These are phyloP conservation scores for Aspergillus sp. DNA, from an alignment of 2,329 filamentous ascomycete genomes.

Conservation along the genomic window DNA sequence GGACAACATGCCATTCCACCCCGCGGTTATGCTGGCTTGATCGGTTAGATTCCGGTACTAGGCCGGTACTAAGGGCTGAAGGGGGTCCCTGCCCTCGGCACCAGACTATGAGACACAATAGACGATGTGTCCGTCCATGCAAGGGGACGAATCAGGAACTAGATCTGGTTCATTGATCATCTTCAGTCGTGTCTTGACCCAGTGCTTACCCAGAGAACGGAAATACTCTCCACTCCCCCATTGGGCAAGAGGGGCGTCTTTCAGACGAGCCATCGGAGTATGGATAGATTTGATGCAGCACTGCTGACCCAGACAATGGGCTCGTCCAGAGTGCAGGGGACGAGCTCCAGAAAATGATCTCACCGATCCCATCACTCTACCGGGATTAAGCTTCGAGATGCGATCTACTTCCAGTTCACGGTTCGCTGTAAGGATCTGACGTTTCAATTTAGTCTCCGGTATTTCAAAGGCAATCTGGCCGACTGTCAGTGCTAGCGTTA, in stretches of 20 bases:
- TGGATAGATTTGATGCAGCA: background rate
- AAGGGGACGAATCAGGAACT: constrained; percentile 8
- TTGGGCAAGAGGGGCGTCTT: background rate
- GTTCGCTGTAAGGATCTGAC: constrained; percentile 5
- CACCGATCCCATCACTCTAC: background rate
- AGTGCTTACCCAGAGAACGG: background rate
- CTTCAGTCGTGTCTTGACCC: background rate
- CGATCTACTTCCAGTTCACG: background rate
- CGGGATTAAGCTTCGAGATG: constrained; percentile 10
- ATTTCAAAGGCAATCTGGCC: background rate
- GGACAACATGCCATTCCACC: background rate
- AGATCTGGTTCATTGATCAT: background rate
- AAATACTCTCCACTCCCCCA: background rate
- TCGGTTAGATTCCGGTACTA: background rate
- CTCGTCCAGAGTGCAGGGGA: too few relatives aligned
- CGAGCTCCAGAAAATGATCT: background rate
- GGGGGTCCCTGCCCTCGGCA: background rate
- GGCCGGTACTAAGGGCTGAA: background rate
- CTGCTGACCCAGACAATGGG: background rate
- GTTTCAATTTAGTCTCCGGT: constrained; percentile 1
- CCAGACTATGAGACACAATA: background rate
- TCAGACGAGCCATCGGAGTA: background rate
- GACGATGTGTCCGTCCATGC: constrained; percentile 4
- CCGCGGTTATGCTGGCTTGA: too few relatives aligned
- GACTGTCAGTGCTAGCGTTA: background rate